Evolutionary conservation across 257 asterid genomes (phyloP).

Genomic region (Solanum pennellii): DNA sequence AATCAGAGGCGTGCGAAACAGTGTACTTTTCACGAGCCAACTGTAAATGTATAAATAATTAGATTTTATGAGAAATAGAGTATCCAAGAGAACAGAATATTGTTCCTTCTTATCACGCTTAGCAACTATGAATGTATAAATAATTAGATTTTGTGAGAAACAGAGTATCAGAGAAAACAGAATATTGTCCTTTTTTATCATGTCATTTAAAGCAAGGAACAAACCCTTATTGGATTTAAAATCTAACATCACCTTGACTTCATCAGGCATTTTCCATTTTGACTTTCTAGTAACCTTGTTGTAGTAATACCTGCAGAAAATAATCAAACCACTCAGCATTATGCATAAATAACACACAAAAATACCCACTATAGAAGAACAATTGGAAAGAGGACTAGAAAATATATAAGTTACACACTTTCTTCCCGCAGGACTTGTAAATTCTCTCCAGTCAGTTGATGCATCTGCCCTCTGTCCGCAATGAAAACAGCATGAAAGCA

Average conservation of each 20-base stretch:
- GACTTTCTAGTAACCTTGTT: slow-evolving; percentile 64
- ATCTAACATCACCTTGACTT: slow-evolving; percentile 56
- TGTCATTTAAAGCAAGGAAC: background rate
- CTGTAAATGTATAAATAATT: background rate
- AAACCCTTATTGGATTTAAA: slow-evolving; percentile 7
- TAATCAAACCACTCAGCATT: background rate
- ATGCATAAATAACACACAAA: background rate
- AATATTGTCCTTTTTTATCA: background rate
- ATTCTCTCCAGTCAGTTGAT: slow-evolving; percentile 89
- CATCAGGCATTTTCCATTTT: slow-evolving; percentile 82
- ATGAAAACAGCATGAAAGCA: slow-evolving; percentile 12
- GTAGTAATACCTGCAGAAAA: slow-evolving; percentile 49
- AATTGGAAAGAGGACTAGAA: background rate
- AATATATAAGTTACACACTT: slow-evolving; percentile 33
- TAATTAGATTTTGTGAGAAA: background rate
- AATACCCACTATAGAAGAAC: background rate
- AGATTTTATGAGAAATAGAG: slow-evolving; percentile 5
- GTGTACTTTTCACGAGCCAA: slow-evolving; percentile 50
- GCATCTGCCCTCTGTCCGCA: slow-evolving; percentile 87
- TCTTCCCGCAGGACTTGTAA: slow-evolving; percentile 57
- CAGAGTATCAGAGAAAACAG: slow-evolving; percentile 1
- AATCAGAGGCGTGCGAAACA: slow-evolving; percentile 21
- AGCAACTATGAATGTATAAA: slow-evolving; percentile 28
- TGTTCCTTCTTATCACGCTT: background rate
- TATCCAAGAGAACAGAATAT: background rate